A percentile compares a stretch with the other conserved stretches of the same genome.
phyloP scores from a whole-genome alignment of 169 alveolate species.

The Neospora caninum region DNA sequence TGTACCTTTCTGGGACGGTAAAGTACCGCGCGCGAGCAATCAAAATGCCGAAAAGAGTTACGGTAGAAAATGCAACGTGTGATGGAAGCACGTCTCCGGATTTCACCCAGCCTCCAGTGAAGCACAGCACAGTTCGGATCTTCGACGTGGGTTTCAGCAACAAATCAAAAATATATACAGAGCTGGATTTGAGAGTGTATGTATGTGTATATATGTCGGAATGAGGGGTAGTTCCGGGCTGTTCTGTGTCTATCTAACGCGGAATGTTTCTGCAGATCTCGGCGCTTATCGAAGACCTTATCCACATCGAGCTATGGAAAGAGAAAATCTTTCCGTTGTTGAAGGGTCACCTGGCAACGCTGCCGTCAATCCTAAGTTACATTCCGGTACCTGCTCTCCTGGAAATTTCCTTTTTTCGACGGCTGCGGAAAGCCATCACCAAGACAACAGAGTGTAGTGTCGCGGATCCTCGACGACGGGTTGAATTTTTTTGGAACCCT shows the following conservation, averaged over 20 bases:
- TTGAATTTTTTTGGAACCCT: too few species aligned
- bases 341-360: not conserved
- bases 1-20: not conserved
- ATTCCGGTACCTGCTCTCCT: conserved; percentile 29
- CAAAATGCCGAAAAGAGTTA: too few species aligned
- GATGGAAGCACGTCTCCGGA: too few species aligned
- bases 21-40: not conserved
- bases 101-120: too few species aligned
- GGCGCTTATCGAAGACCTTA: conserved; percentile 27
- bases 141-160: too few species aligned
- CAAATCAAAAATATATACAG: too few species aligned
- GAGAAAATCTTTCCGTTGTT: conserved; percentile 42
- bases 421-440: not conserved
- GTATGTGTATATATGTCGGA: not conserved
- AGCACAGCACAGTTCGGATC: too few species aligned
- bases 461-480: too few species aligned
- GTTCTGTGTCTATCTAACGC: too few species aligned
- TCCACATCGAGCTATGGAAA: conserved; percentile 27
- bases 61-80: too few species aligned
- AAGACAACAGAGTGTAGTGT: not conserved
- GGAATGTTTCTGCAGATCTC: not conserved
- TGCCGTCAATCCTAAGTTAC: not conserved
- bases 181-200: too few species aligned
- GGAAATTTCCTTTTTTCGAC: not conserved
- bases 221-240: too few species aligned